A percentile compares a stretch with the other conserved stretches of the same genome.
phyloP scores from a whole-genome alignment of 2,329 filamentous ascomycete genomes.

The Lachnellula willkommii region DNA sequence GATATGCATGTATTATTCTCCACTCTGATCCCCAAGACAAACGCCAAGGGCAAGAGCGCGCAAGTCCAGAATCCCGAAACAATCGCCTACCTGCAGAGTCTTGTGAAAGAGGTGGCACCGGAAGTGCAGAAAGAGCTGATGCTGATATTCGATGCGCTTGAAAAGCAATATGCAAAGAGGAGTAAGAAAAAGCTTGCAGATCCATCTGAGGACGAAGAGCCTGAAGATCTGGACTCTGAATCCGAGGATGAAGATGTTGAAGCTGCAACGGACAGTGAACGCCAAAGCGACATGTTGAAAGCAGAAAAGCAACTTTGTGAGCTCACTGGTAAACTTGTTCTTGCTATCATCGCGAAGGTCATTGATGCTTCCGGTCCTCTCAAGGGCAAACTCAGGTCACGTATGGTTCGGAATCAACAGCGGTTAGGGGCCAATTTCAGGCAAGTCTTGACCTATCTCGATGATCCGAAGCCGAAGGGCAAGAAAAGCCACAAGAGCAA shows the following conservation, averaged over 20 bases:
- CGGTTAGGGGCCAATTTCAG: constrained; percentile 80
- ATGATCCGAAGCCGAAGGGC: constrained; percentile 55
- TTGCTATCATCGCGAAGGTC: constrained; percentile 69
- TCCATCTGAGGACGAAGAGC: constrained; percentile 67
- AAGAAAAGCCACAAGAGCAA: constrained; percentile 34
- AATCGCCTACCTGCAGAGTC: constrained; percentile 50
- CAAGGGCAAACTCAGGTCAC: constrained; percentile 59
- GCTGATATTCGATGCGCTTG: constrained; percentile 70
- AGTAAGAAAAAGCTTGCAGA: constrained; percentile 57
- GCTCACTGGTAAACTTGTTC: constrained; percentile 76
- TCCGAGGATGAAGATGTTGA: constrained; percentile 55
- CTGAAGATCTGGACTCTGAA: constrained; percentile 58
- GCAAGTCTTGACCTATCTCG: constrained; percentile 75
- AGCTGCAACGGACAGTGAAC: constrained; percentile 50
- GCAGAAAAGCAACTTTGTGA: constrained; percentile 84
- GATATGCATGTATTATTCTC: constrained; percentile 79
- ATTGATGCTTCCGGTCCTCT: constrained; percentile 60
- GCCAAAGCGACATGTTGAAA: constrained; percentile 61
- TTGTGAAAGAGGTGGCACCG: constrained; percentile 64
- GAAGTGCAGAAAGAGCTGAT: constrained; percentile 62
- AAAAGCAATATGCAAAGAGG: constrained; percentile 72
- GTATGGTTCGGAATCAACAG: constrained; percentile 73
- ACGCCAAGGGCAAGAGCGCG: constrained; percentile 32
- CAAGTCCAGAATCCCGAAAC: constrained; percentile 43
- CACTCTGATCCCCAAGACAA: constrained; percentile 53